Evolutionary conservation across 2,329 filamentous ascomycete species (phyloP), one percentile per base, ranked within the genome.

Genomic region (Juglanconis sp.): DNA sequence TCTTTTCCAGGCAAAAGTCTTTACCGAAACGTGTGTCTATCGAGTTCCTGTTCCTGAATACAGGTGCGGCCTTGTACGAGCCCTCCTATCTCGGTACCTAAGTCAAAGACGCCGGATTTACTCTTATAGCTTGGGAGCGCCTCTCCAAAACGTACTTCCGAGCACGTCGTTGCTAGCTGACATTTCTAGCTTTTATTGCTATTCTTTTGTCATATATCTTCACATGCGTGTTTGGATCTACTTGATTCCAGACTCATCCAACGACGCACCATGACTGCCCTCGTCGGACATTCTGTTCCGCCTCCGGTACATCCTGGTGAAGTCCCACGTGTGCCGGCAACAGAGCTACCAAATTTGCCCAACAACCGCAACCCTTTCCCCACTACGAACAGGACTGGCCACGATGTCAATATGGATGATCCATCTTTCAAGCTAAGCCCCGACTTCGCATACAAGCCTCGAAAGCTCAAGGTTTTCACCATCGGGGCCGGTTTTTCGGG

Each of bases 401-500:
- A 44, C 46, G 55, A 54, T n/a, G 66, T 53, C 47, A 58, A 60
- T 32, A 47, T 54, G 15, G 46, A 40, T 42, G 50, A 64, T 7
- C 68, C 72, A 32, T 68, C 71, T 0, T 73, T 71, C 53, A 63
- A 64, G 52, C 68, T 72, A 1, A 65, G 59, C 49, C 48, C 56
- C 62, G 44, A 65, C 64, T 55, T 68, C 56, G 71, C 70, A 3
- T 73, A 72, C 47, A 68, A 69, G 10, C 66, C 66, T 15, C 61
- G 65, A 4, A 72, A 68, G 57, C 42, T 74, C 57, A 72, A 69
- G 56, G 71, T 74, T 7, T 63, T 74, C 15, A 74, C 71, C 8
- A 70, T 73, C 24, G 71, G 71, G 7, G 71, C 71, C 2, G 71
- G 71, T 3, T 72, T 72, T 59, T 71, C 70, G 4, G 71, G 71